Conservation (phyloP, 2,329 filamentous ascomycete species). For the Aspergillus sp. region DNA sequence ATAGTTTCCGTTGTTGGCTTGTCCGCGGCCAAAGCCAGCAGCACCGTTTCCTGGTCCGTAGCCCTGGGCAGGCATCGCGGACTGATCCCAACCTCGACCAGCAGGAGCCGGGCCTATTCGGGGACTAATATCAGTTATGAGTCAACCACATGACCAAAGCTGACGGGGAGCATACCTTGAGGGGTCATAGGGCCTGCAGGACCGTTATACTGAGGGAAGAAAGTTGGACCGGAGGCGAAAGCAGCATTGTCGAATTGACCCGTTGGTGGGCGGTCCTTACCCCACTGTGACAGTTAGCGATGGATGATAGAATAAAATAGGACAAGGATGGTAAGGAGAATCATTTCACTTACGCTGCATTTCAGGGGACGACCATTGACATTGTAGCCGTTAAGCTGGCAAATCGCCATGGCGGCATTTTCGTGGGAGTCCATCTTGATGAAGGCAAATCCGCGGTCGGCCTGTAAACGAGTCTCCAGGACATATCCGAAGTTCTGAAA, state of each 20-base stretch:
- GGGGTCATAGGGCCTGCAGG: conserved; percentile 54
- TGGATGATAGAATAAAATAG: conserved; percentile 7
- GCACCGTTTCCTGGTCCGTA: conserved; percentile 66
- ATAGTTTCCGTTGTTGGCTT: conserved; percentile 41
- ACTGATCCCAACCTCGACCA: conserved; percentile 49
- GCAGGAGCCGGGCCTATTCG: conserved; percentile 47
- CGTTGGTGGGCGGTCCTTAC: conserved; percentile 92
- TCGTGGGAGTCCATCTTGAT: conserved; percentile 99
- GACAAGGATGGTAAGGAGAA: neutral
- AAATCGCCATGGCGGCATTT: conserved; percentile 97
- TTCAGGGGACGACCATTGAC: conserved; percentile 95
- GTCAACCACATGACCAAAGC: neutral
- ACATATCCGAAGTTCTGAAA: conserved; percentile 99
- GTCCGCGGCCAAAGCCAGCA: conserved; percentile 75
- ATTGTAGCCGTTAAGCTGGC: conserved; percentile 94
- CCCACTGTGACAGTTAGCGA: conserved; percentile 60
- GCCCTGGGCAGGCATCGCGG: conserved; percentile 38
- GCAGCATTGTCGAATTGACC: conserved; percentile 75
- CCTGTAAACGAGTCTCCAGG: conserved; percentile 94
- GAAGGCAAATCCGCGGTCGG: conserved; percentile 94
- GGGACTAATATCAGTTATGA: conserved; percentile 7
- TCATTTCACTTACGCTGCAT: conserved; percentile 73
- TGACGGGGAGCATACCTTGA: conserved; percentile 37
- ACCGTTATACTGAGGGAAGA: conserved; percentile 92
- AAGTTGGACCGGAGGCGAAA: conserved; percentile 68